Conservation (phyloP, 2,329 filamentous ascomycete genomes). For the Phialemoniopsis sp. region DNA sequence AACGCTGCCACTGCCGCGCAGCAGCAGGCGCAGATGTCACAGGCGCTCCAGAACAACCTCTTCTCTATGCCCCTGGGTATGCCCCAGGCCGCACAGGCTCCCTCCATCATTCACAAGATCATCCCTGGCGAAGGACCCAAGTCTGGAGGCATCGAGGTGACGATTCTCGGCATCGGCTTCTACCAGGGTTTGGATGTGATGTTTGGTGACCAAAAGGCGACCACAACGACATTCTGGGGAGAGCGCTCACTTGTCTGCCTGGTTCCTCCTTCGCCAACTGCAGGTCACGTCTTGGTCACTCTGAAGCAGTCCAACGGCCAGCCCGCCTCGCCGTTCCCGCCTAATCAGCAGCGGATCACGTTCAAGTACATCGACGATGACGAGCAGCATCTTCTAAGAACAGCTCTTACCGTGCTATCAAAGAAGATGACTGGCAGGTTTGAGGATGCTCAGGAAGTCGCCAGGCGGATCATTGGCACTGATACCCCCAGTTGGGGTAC, state of each 20-base stretch:
- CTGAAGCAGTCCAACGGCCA: constrained; percentile 49
- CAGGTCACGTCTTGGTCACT: constrained; percentile 67
- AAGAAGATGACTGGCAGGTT: constrained; percentile 60
- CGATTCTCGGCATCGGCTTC: constrained; percentile 76
- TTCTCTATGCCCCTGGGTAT: constrained; percentile 46
- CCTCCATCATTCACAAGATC: constrained; percentile 73
- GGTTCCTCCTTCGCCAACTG: constrained; percentile 64
- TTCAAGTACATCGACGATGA: constrained; percentile 76
- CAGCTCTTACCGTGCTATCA: constrained; percentile 57
- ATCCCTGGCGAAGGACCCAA: constrained; percentile 80
- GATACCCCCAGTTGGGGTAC: constrained; percentile 43
- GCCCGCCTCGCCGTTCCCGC: constrained; percentile 18
- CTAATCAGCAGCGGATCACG: constrained; percentile 35
- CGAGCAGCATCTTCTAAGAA: constrained; percentile 64
- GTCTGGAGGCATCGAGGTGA: constrained; percentile 82
- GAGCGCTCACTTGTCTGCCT: constrained; percentile 76
- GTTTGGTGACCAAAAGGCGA: constrained; percentile 65
- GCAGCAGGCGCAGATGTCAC: constrained; percentile 37
- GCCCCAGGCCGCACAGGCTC: constrained; percentile 39
- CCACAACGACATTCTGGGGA: constrained; percentile 77
- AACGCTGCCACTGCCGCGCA: constrained; percentile 38
- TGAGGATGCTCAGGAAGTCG: constrained; percentile 58
- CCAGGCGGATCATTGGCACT: constrained; percentile 53
- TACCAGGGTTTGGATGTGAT: constrained; percentile 74
- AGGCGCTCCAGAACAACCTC: constrained; percentile 42